These are phyloP conservation scores for Talaromyces sp. DNA, from an alignment of 2,329 filamentous ascomycete genomes.

Conservation along the genomic window DNA sequence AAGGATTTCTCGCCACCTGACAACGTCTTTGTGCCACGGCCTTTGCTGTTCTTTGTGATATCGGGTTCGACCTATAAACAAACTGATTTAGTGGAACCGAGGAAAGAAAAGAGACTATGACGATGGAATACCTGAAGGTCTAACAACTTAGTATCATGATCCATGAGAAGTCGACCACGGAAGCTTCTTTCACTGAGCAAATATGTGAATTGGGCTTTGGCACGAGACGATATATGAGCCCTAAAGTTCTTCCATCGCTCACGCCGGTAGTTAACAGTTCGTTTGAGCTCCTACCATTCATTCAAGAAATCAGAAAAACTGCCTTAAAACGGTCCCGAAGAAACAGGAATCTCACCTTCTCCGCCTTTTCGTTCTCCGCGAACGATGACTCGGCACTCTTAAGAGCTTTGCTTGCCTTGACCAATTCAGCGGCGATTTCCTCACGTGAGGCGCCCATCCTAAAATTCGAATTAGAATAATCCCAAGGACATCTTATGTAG, in stretches of 20 bases:
- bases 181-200: slow-evolving; percentile 86
- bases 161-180: slow-evolving; percentile 71
- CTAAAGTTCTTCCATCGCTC: slow-evolving; percentile 77
- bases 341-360: slow-evolving; percentile 31
- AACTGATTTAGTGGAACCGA: slow-evolving; percentile 13
- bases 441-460: slow-evolving; percentile 60
- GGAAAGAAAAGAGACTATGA: not conserved
- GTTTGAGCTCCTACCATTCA: slow-evolving; percentile 44
- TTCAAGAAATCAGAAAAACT: not conserved
- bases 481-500: not conserved
- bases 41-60: slow-evolving; percentile 63
- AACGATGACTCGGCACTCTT: slow-evolving; percentile 35
- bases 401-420: slow-evolving; percentile 33
- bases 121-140: slow-evolving; percentile 60
- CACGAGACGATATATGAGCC: slow-evolving; percentile 75
- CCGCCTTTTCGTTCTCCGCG: slow-evolving; percentile 32
- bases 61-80: slow-evolving; percentile 56
- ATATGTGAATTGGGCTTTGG: slow-evolving; percentile 80
- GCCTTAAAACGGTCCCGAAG: not conserved
- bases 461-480: slow-evolving; percentile 22
- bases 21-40: slow-evolving; percentile 82
- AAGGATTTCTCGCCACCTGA: slow-evolving; percentile 98
- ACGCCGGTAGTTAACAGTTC: slow-evolving; percentile 64
- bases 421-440: slow-evolving; percentile 53
- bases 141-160: slow-evolving; percentile 69